Percentiles rank a stretch among this genome's conserved stretches.
These are phyloP conservation scores for Epichloe typhina DNA, from an alignment of 2,329 filamentous ascomycete species.

Conservation along the genomic window DNA sequence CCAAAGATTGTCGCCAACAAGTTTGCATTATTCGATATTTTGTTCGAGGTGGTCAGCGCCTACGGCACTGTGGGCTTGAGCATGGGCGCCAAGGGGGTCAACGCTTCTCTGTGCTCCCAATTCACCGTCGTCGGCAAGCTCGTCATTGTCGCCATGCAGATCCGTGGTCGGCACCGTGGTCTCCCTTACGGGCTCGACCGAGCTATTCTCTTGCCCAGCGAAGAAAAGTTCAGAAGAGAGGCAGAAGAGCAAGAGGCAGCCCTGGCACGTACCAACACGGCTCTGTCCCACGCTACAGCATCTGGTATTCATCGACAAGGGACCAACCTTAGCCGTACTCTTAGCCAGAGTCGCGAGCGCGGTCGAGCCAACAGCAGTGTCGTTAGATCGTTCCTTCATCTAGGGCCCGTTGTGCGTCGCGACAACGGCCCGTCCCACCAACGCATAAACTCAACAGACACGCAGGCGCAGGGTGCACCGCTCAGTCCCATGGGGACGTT, in stretches of 20 bases:
- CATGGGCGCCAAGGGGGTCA: conserved; percentile 62
- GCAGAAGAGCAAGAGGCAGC: conserved; percentile 32
- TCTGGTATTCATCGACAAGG: conserved; percentile 18
- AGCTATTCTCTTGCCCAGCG: conserved; percentile 46
- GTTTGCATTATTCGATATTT: conserved; percentile 54
- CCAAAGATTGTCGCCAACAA: conserved; percentile 46
- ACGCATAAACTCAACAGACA: conserved; percentile 15
- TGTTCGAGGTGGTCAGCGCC: conserved; percentile 82
- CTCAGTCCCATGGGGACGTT: conserved; percentile 9
- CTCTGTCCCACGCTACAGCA: conserved; percentile 18
- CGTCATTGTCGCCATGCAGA: conserved; percentile 55
- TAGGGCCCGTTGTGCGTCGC: conserved; percentile 28
- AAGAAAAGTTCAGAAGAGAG: conserved; percentile 41
- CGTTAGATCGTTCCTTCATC: conserved; percentile 33
- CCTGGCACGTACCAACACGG: conserved; percentile 24
- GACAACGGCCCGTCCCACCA: conserved; percentile 13
- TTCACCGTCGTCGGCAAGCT: conserved; percentile 64
- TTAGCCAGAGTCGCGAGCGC: conserved; percentile 26
- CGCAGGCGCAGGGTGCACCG: conserved; percentile 4
- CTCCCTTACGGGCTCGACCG: conserved; percentile 53
- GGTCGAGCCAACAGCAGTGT: conserved; percentile 28
- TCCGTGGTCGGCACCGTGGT: conserved; percentile 55
- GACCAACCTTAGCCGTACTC: conserved; percentile 18
- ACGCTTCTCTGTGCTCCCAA: conserved; percentile 71
- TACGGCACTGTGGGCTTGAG: conserved; percentile 92